Conservation (phyloP, 208 protist species). For the Trypanosoma mega region DNA sequence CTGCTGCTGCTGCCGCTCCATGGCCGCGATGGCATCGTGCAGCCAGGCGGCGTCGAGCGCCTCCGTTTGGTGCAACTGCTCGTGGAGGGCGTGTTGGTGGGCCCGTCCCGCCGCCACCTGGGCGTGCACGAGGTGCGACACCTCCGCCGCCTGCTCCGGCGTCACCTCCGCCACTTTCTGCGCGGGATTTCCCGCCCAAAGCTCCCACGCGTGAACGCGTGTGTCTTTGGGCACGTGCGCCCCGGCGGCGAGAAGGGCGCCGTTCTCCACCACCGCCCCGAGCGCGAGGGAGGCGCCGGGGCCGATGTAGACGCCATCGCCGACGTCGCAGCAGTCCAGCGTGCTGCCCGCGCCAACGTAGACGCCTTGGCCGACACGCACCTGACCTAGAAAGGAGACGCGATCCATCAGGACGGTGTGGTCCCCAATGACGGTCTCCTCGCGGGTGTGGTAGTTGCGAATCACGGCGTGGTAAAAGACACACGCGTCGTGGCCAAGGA, state of each 20-base stretch:
- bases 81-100: conserved; percentile 67
- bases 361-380: conserved; percentile 52
- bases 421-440: conserved; percentile 66
- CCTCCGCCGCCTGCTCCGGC: conserved; percentile 57
- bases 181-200: conserved; percentile 90
- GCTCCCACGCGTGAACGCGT: conserved; percentile 82
- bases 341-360: conserved; percentile 75
- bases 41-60: conserved; percentile 75
- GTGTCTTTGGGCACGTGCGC: conserved; percentile 79
- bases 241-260: conserved; percentile 83
- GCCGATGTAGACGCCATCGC: conserved; percentile 87
- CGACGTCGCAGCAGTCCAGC: conserved; percentile 80
- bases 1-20: conserved; percentile 85
- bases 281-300: conserved; percentile 73
- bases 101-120: conserved; percentile 49
- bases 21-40: conserved; percentile 44
- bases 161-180: conserved; percentile 85
- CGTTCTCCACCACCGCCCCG: conserved; percentile 82
- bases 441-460: conserved; percentile 78
- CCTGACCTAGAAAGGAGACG: conserved; percentile 75
- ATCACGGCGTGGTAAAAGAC: conserved; percentile 90
- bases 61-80: conserved; percentile 66
- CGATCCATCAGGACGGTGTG: conserved; percentile 87
- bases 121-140: conserved; percentile 71
- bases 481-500: conserved; percentile 72